Evolutionary conservation across 352 stramenopile species (phyloP).

Genomic region (Phytophthora brassicae): DNA sequence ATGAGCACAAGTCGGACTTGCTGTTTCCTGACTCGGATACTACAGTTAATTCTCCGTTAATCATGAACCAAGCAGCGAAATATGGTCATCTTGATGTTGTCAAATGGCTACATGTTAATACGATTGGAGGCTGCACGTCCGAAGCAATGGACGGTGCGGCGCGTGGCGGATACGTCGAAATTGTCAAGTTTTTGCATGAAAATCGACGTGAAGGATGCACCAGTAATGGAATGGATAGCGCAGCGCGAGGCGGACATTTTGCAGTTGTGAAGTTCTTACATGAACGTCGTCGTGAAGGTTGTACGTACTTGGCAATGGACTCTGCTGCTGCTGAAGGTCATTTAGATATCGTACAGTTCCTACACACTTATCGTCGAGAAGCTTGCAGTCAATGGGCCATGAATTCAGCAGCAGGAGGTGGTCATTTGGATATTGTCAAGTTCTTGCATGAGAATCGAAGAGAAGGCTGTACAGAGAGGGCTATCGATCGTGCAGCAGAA

Average conservation of each 20-base stretch:
- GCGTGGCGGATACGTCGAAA: constrained; percentile 28
- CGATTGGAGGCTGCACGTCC: constrained; percentile 24
- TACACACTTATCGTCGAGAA: constrained; percentile 26
- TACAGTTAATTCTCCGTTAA: constrained; percentile 24
- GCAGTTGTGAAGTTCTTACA: constrained; percentile 36
- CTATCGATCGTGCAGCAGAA: constrained; percentile 29
- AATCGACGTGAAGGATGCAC: constrained; percentile 34
- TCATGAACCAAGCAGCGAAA: constrained; percentile 40
- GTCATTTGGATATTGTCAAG: constrained; percentile 37
- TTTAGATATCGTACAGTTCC: constrained; percentile 27
- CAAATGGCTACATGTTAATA: constrained; percentile 36
- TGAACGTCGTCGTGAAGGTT: constrained; percentile 26
- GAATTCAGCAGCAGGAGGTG: constrained; percentile 33
- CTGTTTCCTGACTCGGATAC: constrained; percentile 10
- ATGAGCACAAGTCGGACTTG: constrained; percentile 21
- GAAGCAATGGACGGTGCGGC: constrained; percentile 33
- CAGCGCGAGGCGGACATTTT: constrained; percentile 28
- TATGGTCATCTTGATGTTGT: constrained; percentile 38
- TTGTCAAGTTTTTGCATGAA: constrained; percentile 46
- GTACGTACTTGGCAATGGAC: constrained; percentile 33
- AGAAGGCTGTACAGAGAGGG: constrained; percentile 29
- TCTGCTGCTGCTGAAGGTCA: constrained; percentile 28
- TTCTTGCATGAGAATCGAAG: constrained; percentile 31
- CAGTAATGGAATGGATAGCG: constrained; percentile 30
- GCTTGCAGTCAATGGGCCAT: constrained; percentile 30